These are phyloP conservation scores for Annulohypoxylon moriforme DNA, from an alignment of 495 filamentous ascomycete species.

Conservation along the genomic window DNA sequence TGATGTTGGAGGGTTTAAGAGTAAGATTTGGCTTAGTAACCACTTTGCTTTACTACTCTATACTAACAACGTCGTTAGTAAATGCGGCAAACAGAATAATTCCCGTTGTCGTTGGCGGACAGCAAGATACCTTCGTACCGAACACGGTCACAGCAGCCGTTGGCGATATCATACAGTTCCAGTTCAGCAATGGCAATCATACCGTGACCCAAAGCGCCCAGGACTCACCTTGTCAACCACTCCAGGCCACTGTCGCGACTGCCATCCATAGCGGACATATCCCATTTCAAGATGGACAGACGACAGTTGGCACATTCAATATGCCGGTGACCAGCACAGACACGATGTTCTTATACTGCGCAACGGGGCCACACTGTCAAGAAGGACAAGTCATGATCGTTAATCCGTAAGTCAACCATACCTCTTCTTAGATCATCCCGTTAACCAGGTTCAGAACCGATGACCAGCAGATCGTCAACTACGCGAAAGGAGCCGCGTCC, in stretches of 20 bases:
- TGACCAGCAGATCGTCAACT: constrained; percentile 43
- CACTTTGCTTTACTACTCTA: not conserved
- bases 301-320: constrained; percentile 55
- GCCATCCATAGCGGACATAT: constrained; percentile 45
- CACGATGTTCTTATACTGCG: constrained; percentile 65
- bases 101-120: constrained; percentile 40
- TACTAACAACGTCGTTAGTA: constrained; percentile 24
- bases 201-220: constrained; percentile 40
- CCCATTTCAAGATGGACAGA: constrained; percentile 51
- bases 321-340: constrained; percentile 58
- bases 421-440: not conserved
- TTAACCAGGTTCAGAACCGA: constrained; percentile 23
- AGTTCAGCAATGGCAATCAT: constrained; percentile 56
- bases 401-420: constrained; percentile 52
- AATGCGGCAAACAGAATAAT: constrained; percentile 35
- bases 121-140: constrained; percentile 48
- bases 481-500: constrained; percentile 27
- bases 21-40: not conserved
- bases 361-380: constrained; percentile 59
- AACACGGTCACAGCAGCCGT: constrained; percentile 53
- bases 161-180: constrained; percentile 65
- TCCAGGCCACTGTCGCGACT: constrained; percentile 44
- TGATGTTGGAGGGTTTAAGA: constrained; percentile 20
- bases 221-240: constrained; percentile 64
- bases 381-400: constrained; percentile 64